These are phyloP conservation scores for Thalassiosira pacifica DNA, from an alignment of 352 stramenopile species.

Conservation along the genomic window DNA sequence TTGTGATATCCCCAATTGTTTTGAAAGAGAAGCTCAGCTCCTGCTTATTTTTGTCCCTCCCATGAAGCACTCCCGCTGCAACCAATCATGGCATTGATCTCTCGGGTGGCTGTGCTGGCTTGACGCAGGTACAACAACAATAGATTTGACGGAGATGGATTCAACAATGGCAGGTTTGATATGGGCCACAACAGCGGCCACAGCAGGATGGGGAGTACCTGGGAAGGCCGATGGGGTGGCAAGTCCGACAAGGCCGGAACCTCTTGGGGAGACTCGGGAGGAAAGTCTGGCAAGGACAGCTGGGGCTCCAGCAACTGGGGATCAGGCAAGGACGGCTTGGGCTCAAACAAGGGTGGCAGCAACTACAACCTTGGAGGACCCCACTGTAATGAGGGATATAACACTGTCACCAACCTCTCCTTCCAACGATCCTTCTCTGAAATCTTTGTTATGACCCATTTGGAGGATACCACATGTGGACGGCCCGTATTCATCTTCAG, in stretches of 20 bases:
- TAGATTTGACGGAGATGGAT: neutral
- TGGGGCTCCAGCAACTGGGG: neutral
- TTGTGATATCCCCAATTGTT: too few relatives aligned
- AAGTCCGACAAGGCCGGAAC: slow-evolving; percentile 25
- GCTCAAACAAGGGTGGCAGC: too few relatives aligned
- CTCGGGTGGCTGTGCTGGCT: too few relatives aligned
- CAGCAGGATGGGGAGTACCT: neutral
- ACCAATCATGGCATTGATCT: too few relatives aligned
- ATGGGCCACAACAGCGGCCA: too few relatives aligned
- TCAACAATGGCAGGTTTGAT: neutral
- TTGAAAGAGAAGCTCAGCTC: too few relatives aligned
- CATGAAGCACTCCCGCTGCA: too few relatives aligned
- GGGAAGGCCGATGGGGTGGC: neutral
- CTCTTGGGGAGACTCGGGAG: slow-evolving; percentile 1
- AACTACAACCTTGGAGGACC: too few relatives aligned
- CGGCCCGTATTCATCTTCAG: slow-evolving; percentile 49
- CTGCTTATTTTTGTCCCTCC: too few relatives aligned
- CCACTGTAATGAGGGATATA: slow-evolving; percentile 6
- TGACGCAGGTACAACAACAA: too few relatives aligned
- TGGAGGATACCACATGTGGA: slow-evolving; percentile 15
- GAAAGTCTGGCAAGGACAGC: slow-evolving; percentile 16
- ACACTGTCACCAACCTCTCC: slow-evolving; percentile 48
- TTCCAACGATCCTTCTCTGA: slow-evolving; percentile 46
- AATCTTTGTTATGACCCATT: slow-evolving; percentile 54
- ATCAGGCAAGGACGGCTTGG: too few relatives aligned